A percentile compares a stretch with the other conserved stretches of the same genome.
phyloP scores from a whole-genome alignment of 345 rosid genomes.

The Salix suchowensis region DNA sequence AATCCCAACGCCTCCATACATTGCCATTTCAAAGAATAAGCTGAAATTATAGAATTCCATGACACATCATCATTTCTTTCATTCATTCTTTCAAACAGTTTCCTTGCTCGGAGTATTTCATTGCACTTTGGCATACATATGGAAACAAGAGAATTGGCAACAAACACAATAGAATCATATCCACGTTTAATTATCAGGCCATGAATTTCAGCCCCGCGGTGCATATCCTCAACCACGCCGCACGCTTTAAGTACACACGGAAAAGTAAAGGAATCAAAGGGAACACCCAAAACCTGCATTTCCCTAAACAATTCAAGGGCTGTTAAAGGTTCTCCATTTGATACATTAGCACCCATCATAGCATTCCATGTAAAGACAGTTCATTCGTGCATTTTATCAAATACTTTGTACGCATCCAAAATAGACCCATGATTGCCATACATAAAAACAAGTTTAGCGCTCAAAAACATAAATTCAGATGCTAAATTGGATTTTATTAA shows the following conservation, averaged over 20 bases:
- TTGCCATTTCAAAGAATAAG: conserved; percentile 45
- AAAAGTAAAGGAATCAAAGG: conserved; percentile 55
- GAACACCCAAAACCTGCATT: conserved; percentile 47
- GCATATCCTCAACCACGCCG: conserved; percentile 34
- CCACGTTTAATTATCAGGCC: conserved; percentile 51
- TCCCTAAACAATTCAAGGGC: conserved; percentile 46
- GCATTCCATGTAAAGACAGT: conserved; percentile 75
- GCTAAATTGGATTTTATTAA: conserved; percentile 33
- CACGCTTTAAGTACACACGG: conserved; percentile 64
- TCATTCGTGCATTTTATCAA: conserved; percentile 58
- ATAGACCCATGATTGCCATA: conserved; percentile 58
- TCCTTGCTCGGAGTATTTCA: conserved; percentile 54
- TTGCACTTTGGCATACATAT: conserved; percentile 73
- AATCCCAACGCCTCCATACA: conserved; percentile 50
- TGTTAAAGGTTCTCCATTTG: conserved; percentile 42
- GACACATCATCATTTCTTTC: conserved; percentile 53
- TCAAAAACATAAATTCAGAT: conserved; percentile 34
- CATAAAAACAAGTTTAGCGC: conserved; percentile 67
- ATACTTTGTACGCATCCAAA: conserved; percentile 51
- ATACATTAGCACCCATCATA: conserved; percentile 57
- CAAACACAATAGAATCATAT: conserved; percentile 35
- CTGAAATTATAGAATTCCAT: conserved; percentile 78
- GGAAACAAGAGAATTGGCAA: conserved; percentile 63
- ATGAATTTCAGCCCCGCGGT: conserved; percentile 56
- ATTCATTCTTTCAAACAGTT: conserved; percentile 43